Conservation (phyloP, 176 grass and related monocot species). For the Pontederia paniculata region DNA sequence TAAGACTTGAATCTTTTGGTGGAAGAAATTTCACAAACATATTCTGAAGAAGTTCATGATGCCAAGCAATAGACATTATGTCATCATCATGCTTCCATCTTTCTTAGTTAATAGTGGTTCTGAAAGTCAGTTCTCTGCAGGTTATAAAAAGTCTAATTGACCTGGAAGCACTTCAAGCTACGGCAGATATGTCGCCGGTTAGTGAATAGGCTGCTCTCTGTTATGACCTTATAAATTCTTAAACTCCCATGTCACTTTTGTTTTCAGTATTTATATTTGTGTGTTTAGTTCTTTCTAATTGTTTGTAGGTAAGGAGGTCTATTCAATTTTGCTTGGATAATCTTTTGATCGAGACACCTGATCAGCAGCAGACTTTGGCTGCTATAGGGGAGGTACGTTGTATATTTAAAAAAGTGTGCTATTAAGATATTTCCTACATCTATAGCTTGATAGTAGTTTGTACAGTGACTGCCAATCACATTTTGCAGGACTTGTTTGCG, state of each 20-base stretch:
- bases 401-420: not conserved
- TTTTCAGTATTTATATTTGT: too few relatives aligned
- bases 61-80: too few relatives aligned
- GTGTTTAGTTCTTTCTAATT: not conserved
- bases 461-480: not conserved
- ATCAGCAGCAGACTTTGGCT: conserved; percentile 72
- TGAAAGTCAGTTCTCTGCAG: conserved; percentile 19
- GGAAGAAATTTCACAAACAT: not conserved
- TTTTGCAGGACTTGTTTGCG: conserved; percentile 87
- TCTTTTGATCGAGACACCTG: conserved; percentile 60
- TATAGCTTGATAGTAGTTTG: conserved; percentile 10
- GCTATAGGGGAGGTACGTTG: conserved; percentile 84
- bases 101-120: too few relatives aligned
- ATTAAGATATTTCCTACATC: not conserved
- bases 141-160: conserved; percentile 91
- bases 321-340: conserved; percentile 89
- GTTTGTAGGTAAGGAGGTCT: conserved; percentile 75
- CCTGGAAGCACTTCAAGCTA: conserved; percentile 80
- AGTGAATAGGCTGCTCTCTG: conserved; percentile 8
- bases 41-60: too few relatives aligned
- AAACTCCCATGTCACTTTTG: too few relatives aligned
- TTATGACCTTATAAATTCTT: not conserved
- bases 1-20: not conserved
- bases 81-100: too few relatives aligned
- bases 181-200: conserved; percentile 88